Base-by-base conservation (phyloP, 352 stramenopile genomes). In the Phytophthora nicotianae region DNA sequence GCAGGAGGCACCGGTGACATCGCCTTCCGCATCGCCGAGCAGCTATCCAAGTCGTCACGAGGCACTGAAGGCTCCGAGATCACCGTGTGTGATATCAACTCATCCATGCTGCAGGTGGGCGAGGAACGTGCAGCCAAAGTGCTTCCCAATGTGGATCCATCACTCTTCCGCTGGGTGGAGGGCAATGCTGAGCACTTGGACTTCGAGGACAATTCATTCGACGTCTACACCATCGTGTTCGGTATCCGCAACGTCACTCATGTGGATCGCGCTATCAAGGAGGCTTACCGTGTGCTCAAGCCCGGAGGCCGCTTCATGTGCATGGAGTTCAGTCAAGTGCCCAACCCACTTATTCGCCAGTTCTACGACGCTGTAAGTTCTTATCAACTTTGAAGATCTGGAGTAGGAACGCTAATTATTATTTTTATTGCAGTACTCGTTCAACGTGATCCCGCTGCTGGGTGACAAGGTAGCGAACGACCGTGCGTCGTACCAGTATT, bases 211-310 rank as follows among this genome's bases (percentile, higher is more conserved):
- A 89, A 98, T 71, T 91, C 87, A 37, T 99, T 99, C 72, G 97
- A 99, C 76, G 79, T 98, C 20, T 99, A 99, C 71, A 99, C 97
- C 14, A 99, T 99, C 72, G 96, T 97, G 4, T 99, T 99, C 79
- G 98, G 98, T 20, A 97, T 99, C 58, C 85, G 98, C 17, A 99
- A 99, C 75, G 95, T 98, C 21, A 99, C 98, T 4, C 92, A 99
- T 79, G 92, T 99, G 5, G 94, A 98, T 74, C 86, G 87, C 41
- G 91, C 96, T n/a, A 76, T 99, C 10, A 52, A 77, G 37, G 97
- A 99, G 70, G 97, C 97, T 23, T 93, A 94, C 57, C 86, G 97
- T 51, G 97, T 99, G 33, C 82, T 99, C 23, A 97, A 97, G 64
- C 96, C 89, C 20, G 97, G 97, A 47, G 97, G 97, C 19, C 85